phyloP scores from a whole-genome alignment of 306 rosid species.

The Cotoneaster glaucophyllus region DNA sequence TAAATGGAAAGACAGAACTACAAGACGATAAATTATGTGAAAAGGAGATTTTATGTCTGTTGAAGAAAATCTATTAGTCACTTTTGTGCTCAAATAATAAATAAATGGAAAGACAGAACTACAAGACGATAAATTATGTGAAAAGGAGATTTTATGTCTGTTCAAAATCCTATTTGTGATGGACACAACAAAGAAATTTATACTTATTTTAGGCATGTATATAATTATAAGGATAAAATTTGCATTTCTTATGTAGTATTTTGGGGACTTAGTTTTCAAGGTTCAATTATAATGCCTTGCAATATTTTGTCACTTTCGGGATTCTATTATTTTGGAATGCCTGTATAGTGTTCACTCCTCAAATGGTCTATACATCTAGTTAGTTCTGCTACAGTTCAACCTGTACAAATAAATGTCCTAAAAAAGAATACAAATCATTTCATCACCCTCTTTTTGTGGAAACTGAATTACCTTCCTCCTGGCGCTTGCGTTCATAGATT shows the following conservation, averaged over 20 bases:
- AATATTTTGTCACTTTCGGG: background rate
- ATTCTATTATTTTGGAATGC: background rate
- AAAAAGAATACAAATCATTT: background rate
- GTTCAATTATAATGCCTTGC: background rate
- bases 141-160: background rate
- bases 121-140: background rate
- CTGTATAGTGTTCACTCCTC: background rate
- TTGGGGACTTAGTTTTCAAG: background rate
- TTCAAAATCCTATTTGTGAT: background rate
- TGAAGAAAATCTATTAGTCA: too few relatives aligned
- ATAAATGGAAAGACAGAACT: background rate
- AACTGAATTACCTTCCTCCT: conserved; percentile 47
- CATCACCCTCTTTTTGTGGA: conserved; percentile 35
- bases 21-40: background rate
- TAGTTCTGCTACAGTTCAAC: background rate
- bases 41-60: background rate
- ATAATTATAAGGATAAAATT: background rate
- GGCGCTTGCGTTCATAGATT: conserved; percentile 55
- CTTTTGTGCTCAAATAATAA: background rate
- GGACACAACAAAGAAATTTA: background rate
- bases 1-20: background rate
- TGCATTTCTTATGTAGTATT: background rate
- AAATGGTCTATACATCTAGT: background rate
- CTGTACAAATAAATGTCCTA: background rate
- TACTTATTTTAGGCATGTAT: background rate